Evolutionary conservation across 2,329 filamentous ascomycete species (phyloP).

Genomic region (Cytospora piceicola): DNA sequence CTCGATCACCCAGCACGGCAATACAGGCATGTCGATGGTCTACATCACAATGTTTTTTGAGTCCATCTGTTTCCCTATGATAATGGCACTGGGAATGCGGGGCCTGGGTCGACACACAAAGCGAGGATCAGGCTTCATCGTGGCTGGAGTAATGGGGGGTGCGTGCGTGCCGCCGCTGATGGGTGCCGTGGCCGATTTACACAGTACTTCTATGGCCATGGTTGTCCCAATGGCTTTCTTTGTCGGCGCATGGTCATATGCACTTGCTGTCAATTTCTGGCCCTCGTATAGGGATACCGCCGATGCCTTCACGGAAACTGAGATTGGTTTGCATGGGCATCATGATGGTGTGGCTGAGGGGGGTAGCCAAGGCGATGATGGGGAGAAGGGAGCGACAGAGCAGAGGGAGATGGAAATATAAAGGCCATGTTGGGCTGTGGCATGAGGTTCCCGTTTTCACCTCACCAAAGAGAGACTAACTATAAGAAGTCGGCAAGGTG

Average conservation of each 20-base stretch:
- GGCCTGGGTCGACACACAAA: slow-evolving; percentile 78
- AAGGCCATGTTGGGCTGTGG: not conserved
- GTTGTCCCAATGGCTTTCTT: slow-evolving; percentile 67
- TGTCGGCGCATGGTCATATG: slow-evolving; percentile 59
- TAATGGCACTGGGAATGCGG: slow-evolving; percentile 76
- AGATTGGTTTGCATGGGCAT: slow-evolving; percentile 45
- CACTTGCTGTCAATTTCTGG: slow-evolving; percentile 67
- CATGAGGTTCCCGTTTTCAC: not conserved
- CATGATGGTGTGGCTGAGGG: slow-evolving; percentile 21
- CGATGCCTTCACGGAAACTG: slow-evolving; percentile 57
- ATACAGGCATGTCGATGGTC: slow-evolving; percentile 62
- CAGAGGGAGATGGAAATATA: slow-evolving; percentile 12
- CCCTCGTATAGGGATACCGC: slow-evolving; percentile 65
- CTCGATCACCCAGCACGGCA: slow-evolving; percentile 51
- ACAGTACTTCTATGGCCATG: slow-evolving; percentile 66
- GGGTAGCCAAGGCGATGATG: slow-evolving; percentile 25
- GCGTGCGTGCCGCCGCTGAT: slow-evolving; percentile 74
- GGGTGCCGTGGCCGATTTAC: slow-evolving; percentile 67
- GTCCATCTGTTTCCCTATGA: slow-evolving; percentile 79
- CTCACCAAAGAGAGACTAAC: not conserved
- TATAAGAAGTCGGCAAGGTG: no score
- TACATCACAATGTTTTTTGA: slow-evolving; percentile 78
- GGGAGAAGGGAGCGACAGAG: slow-evolving; percentile 29
- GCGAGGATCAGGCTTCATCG: slow-evolving; percentile 72
- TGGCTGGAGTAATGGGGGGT: slow-evolving; percentile 73